Evolutionary conservation across 176 grass and related monocot species (phyloP).

Genomic region (Avena eriantha): DNA sequence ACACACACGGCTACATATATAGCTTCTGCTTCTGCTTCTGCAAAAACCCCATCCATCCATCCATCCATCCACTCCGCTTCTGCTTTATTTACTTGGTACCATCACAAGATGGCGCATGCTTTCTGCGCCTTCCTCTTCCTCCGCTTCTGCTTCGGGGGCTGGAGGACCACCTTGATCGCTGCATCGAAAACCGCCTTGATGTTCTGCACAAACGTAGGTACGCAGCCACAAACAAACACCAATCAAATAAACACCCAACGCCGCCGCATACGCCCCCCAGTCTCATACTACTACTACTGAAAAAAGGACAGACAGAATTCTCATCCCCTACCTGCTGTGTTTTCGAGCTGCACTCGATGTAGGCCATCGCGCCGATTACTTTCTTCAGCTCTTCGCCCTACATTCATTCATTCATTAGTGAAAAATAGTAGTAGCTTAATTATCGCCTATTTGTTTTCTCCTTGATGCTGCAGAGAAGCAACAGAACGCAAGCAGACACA

Average conservation of each 20-base stretch:
- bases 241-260: slow-evolving; percentile 31
- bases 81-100: too few species aligned
- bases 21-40: too few species aligned
- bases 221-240: slow-evolving; percentile 11
- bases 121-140: slow-evolving; percentile 68
- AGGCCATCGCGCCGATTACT: slow-evolving; percentile 65
- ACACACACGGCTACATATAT: too few species aligned
- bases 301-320: neutral
- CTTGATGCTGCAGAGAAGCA: neutral
- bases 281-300: neutral
- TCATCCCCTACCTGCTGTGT: slow-evolving; percentile 67
- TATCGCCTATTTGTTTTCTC: neutral
- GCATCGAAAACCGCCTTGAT: slow-evolving; percentile 83
- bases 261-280: neutral
- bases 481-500: neutral
- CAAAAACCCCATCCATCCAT: too few species aligned
- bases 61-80: too few species aligned
- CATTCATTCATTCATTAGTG: slow-evolving; percentile 25
- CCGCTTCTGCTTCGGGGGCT: slow-evolving; percentile 80
- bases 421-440: neutral
- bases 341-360: slow-evolving; percentile 81
- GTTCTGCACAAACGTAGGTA: slow-evolving; percentile 45
- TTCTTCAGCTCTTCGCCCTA: slow-evolving; percentile 85
- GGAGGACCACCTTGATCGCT: slow-evolving; percentile 82
- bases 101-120: slow-evolving; percentile 73